Evolutionary conservation across 1,284 basidiomycete genomes (phyloP), one percentile per base, ranked within the genome.

Genomic region (Irpex sp.): DNA sequence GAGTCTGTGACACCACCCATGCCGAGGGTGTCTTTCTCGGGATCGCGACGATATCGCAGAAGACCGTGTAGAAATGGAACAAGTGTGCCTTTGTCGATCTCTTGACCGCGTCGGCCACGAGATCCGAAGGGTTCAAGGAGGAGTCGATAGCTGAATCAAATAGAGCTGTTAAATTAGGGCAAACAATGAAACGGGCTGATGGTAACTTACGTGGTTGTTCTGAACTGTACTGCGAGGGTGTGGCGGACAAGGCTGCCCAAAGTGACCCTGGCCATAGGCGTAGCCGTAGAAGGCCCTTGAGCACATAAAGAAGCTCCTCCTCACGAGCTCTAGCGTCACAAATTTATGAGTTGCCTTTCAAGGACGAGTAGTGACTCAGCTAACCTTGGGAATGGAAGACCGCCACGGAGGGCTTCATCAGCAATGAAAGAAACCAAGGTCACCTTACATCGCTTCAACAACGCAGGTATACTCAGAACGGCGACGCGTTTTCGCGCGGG

Each of bases 271-370:
- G 80, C 85, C 88, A 92, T 9, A 96, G 75, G 17, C 81, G 81
- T 40, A 94, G 77, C 38, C 84, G 81, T 2, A 87, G 78, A n/a
- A 97, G 76, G 66, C 93, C 91, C 54, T 85, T 84, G 9, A 98
- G 78, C 6, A 96, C 84, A 70, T 94, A 97, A 1, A 95, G 75
- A 13, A 98, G 74, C 72, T 98, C 96, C 68, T 98, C 95, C 73
- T 97, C 93, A 38, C 94, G 85, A 0, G 88, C 84, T 63, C 94
- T 95, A 17, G 7, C 7, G 7, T 64, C 64, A 58, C 36, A 19
- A 55, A 3, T 62, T 4, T 64, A 17, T 58, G 15, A 13, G 67
- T 37, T 67, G 38, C 5, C 2, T 17, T 11, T 11, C 34, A 47
- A 47, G 6, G 36, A n/a, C 52, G 57, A 17, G 8, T 31, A 49